Percentiles rank a stretch among this genome's conserved stretches.
phyloP scores from a whole-genome alignment of 2,329 filamentous ascomycete genomes.

The Tolypocladium tundrense region DNA sequence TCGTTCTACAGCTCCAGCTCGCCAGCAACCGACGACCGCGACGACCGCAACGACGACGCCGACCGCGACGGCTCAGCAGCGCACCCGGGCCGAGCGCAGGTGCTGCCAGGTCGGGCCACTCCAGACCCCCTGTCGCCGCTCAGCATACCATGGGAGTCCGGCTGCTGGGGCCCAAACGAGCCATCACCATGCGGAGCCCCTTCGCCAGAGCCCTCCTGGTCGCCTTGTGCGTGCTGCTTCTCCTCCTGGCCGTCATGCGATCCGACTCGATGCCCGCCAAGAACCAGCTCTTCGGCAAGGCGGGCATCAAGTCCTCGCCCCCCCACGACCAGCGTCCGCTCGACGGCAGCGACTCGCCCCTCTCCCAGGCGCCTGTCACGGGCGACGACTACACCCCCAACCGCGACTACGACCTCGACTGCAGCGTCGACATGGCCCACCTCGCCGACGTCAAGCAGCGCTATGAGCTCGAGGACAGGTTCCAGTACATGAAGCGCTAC shows the following conservation, averaged over 20 bases:
- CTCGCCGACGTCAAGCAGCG: conserved; percentile 34
- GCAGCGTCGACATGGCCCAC: conserved; percentile 35
- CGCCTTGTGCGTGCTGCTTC: conserved; percentile 30
- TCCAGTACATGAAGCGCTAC: conserved; percentile 48
- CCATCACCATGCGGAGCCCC: conserved; percentile 39
- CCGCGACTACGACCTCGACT: conserved; percentile 31
- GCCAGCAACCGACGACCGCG: background rate
- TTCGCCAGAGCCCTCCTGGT: conserved; percentile 34
- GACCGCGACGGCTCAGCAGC: background rate
- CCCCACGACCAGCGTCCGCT: conserved; percentile 20
- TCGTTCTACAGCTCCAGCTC: background rate
- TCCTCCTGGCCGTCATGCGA: conserved; percentile 30
- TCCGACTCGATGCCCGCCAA: conserved; percentile 30
- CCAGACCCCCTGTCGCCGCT: background rate
- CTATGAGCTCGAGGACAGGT: conserved; percentile 36
- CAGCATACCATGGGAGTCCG: conserved; percentile 24
- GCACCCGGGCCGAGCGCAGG: background rate
- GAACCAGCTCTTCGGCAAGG: conserved; percentile 27
- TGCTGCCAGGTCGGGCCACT: background rate
- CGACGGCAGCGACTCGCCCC: conserved; percentile 10
- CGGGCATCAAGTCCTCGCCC: conserved; percentile 15
- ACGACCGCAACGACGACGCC: background rate
- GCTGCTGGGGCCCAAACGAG: conserved; percentile 25
- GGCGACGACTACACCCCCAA: conserved; percentile 6
- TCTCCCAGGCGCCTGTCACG: conserved; percentile 6